Percentiles rank a stretch among this genome's conserved stretches.
Conservation (phyloP, 345 rosid species). For the Gossypium herbaceum region DNA sequence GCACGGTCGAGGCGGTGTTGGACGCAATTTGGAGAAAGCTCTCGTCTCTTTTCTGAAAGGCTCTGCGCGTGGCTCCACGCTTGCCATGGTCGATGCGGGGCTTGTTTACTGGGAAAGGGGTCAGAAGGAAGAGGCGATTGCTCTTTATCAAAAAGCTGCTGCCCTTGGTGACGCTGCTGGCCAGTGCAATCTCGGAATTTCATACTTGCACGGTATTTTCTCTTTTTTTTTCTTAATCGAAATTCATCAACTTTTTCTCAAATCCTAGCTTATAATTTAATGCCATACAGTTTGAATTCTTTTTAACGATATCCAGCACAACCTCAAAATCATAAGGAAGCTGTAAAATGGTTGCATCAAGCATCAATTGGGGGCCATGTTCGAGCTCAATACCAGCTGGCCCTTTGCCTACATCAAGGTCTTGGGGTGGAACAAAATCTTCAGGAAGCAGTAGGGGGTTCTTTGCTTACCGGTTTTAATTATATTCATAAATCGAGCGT, state of each 20-base stretch:
- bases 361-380: conserved; percentile 62
- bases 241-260: neutral
- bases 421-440: conserved; percentile 47
- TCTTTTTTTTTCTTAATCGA: neutral
- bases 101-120: conserved; percentile 84
- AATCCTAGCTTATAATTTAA: neutral
- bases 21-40: conserved; percentile 62
- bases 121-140: conserved; percentile 46
- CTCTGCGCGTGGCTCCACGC: conserved; percentile 77
- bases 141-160: conserved; percentile 66
- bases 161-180: conserved; percentile 70
- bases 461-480: neutral
- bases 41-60: conserved; percentile 76
- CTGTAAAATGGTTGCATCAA: conserved; percentile 55
- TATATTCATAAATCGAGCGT: neutral
- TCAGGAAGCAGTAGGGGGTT: conserved; percentile 57
- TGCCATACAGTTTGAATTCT: neutral
- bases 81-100: conserved; percentile 98
- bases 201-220: conserved; percentile 62
- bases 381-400: conserved; percentile 86
- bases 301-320: conserved; percentile 44
- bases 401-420: conserved; percentile 76
- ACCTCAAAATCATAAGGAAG: conserved; percentile 52
- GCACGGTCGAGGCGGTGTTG: conserved; percentile 79
- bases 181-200: conserved; percentile 79